These are phyloP conservation scores for Cinchona pubescens DNA, from an alignment of 257 asterid species.

Conservation along the genomic window DNA sequence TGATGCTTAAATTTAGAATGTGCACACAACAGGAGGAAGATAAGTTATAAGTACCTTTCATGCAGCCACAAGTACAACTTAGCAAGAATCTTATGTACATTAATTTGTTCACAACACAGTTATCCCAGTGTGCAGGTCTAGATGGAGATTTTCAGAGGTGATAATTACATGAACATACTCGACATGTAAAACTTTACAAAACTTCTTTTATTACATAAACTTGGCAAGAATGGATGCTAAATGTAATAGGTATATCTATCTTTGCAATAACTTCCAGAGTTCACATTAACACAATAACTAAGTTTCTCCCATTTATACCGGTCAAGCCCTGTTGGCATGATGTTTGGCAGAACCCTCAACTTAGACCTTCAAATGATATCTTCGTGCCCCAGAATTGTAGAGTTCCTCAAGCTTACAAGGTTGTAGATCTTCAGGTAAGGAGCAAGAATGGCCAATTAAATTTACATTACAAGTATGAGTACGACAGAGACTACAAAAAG, in stretches of 20 bases:
- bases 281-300: background rate
- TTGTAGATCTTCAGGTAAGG: background rate
- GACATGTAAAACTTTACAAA: constrained; percentile 19
- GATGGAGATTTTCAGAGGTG: background rate
- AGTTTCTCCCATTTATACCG: constrained; percentile 15
- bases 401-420: background rate
- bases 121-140: background rate
- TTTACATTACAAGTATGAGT: constrained; percentile 2
- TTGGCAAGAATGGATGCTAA: constrained; percentile 15
- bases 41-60: background rate
- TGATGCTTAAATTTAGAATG: background rate
- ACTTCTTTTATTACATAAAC: constrained; percentile 9
- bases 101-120: background rate
- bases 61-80: background rate
- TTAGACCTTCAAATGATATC: background rate
- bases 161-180: constrained; percentile 4
- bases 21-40: background rate
- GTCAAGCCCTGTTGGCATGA: constrained; percentile 9
- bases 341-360: background rate
- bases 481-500: background rate
- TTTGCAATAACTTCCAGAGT: background rate
- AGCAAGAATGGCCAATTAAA: background rate
- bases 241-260: constrained; percentile 13
- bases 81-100: constrained; percentile 5
- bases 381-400: background rate